phyloP scores from a whole-genome alignment of 2,329 filamentous ascomycete genomes.

The Triangularia verruculosa region DNA sequence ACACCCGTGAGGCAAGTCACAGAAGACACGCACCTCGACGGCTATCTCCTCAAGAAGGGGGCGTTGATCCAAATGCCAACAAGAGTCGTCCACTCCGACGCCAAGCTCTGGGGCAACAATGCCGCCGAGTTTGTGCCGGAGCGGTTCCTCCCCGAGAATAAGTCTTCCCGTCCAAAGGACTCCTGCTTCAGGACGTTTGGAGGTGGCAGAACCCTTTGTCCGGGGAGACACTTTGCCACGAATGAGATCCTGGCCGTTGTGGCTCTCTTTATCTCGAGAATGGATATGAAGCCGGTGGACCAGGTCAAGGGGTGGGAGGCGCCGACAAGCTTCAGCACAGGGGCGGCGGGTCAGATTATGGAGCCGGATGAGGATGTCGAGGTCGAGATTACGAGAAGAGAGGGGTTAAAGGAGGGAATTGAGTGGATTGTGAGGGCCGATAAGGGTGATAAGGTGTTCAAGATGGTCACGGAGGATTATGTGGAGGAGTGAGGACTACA shows the following conservation, averaged over 20 bases:
- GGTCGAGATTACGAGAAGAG: slow-evolving; percentile 13
- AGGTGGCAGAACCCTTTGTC: slow-evolving; percentile 41
- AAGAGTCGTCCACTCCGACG: slow-evolving; percentile 18
- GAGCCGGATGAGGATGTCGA: slow-evolving; percentile 24
- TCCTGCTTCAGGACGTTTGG: slow-evolving; percentile 46
- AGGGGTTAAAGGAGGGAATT: background rate
- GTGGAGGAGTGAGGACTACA: background rate
- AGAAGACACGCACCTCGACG: slow-evolving; percentile 32
- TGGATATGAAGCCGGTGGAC: slow-evolving; percentile 17
- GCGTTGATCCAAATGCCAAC: slow-evolving; percentile 31
- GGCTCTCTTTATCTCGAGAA: slow-evolving; percentile 20
- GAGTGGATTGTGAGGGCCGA: slow-evolving; percentile 5
- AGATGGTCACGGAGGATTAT: slow-evolving; percentile 11
- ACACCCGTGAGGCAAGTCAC: slow-evolving; percentile 33
- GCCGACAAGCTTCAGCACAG: slow-evolving; percentile 17
- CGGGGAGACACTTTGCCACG: slow-evolving; percentile 31
- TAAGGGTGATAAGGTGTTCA: slow-evolving; percentile 9
- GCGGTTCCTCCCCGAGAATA: slow-evolving; percentile 30
- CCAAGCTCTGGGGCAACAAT: slow-evolving; percentile 32
- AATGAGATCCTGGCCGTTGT: slow-evolving; percentile 27
- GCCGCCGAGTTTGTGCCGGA: slow-evolving; percentile 32
- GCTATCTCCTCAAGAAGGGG: slow-evolving; percentile 24
- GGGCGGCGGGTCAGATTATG: slow-evolving; percentile 21
- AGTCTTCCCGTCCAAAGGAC: background rate
- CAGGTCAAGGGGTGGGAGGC: slow-evolving; percentile 1